These are phyloP conservation scores for Acer campestre DNA, from an alignment of 345 rosid genomes.

Conservation along the genomic window DNA sequence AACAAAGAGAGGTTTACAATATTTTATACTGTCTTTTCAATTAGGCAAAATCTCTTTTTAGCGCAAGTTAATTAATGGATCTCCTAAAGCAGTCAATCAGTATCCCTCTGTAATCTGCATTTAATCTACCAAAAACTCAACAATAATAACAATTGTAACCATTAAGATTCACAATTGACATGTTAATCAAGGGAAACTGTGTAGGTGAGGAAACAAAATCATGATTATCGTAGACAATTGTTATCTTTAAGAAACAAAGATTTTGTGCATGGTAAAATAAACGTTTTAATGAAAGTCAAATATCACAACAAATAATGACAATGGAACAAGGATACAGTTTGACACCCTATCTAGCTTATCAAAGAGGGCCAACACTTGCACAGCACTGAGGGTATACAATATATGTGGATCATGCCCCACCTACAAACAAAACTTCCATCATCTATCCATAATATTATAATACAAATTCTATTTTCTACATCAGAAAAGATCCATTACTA, in stretches of 20 bases:
- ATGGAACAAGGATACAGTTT: conserved; percentile 69
- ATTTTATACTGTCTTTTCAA: background rate
- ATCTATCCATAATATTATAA: background rate
- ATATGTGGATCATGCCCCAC: conserved; percentile 95
- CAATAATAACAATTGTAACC: background rate
- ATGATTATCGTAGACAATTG: background rate
- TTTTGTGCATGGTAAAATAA: background rate
- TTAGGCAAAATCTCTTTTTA: background rate
- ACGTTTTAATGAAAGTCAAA: background rate
- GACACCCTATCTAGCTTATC: conserved; percentile 69
- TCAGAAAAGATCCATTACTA: no score
- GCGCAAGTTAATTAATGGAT: background rate
- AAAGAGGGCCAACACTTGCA: conserved; percentile 78
- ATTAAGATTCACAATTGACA: background rate
- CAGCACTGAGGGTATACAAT: conserved; percentile 79
- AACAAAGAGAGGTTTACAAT: conserved; percentile 16
- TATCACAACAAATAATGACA: background rate
- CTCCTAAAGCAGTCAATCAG: background rate
- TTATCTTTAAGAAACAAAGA: background rate
- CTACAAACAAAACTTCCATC: conserved; percentile 37
- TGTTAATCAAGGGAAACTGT: background rate
- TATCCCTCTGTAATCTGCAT: background rate
- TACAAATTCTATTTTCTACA: background rate
- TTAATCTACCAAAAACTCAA: background rate
- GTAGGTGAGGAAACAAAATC: background rate